phyloP scores from a whole-genome alignment of 768 basidiomycete genomes.

The Rubroboletus satanas region DNA sequence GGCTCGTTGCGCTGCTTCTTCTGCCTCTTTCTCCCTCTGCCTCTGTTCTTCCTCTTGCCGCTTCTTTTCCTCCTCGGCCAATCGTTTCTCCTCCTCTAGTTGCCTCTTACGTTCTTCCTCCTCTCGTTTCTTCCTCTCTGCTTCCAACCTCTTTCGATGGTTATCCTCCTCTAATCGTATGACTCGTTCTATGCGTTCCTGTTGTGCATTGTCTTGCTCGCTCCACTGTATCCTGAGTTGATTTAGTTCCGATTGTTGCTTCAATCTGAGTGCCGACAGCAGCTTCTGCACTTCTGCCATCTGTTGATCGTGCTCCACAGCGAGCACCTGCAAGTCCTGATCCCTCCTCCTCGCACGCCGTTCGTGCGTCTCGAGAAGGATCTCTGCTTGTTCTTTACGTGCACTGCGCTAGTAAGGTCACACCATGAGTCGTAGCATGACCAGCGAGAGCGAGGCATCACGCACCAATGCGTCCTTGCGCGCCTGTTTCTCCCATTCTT shows the following conservation, averaged over 20 bases:
- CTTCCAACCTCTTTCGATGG: slow-evolving; percentile 47
- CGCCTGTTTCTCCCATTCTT: slow-evolving; percentile 49
- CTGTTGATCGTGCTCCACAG: slow-evolving; percentile 45
- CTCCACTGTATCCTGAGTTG: slow-evolving; percentile 44
- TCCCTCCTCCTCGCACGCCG: slow-evolving; percentile 4
- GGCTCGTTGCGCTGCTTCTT: slow-evolving; percentile 28
- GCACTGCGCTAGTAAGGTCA: slow-evolving; percentile 34
- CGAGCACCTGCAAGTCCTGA: slow-evolving; percentile 30
- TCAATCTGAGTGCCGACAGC: slow-evolving; percentile 41
- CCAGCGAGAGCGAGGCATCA: background rate
- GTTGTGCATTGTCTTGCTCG: slow-evolving; percentile 41
- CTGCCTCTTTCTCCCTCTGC: slow-evolving; percentile 32
- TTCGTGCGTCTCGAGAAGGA: slow-evolving; percentile 19
- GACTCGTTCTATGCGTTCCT: slow-evolving; percentile 56
- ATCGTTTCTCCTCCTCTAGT: slow-evolving; percentile 46
- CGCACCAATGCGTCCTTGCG: slow-evolving; percentile 46
- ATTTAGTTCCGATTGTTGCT: slow-evolving; percentile 45
- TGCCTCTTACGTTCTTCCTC: slow-evolving; percentile 45
- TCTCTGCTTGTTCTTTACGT: slow-evolving; percentile 29
- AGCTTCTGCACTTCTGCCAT: slow-evolving; percentile 46
- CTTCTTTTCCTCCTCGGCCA: slow-evolving; percentile 42
- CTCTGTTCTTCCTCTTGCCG: slow-evolving; percentile 41
- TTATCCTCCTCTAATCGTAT: slow-evolving; percentile 66
- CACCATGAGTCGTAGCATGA: background rate
- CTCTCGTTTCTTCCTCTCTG: slow-evolving; percentile 49